Conservation (phyloP, 2,329 filamentous ascomycete species). For the Fusarium ambrosium region DNA sequence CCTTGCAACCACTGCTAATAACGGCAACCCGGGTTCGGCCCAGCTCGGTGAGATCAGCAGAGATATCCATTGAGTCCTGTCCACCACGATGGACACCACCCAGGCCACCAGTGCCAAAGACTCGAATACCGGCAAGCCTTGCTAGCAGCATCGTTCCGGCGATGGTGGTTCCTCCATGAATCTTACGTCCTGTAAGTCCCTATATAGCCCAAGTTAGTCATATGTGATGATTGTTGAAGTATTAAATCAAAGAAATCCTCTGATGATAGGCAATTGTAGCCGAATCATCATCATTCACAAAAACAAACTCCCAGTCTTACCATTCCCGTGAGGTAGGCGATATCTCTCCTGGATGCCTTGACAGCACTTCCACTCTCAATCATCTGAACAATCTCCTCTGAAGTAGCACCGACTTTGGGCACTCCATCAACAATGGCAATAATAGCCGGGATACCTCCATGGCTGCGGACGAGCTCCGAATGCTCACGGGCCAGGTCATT, state of each 20-base stretch:
- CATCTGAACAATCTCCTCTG: conserved; percentile 80
- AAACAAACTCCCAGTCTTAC: conserved; percentile 59
- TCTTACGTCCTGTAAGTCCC: conserved; percentile 63
- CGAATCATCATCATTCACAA: background rate
- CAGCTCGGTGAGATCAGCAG: conserved; percentile 93
- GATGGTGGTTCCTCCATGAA: conserved; percentile 93
- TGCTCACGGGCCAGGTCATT: conserved; percentile 80
- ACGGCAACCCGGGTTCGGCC: conserved; percentile 91
- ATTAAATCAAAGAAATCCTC: background rate
- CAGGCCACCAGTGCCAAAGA: conserved; percentile 95
- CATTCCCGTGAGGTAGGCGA: conserved; percentile 84
- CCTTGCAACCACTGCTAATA: conserved; percentile 92
- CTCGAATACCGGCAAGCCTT: conserved; percentile 85
- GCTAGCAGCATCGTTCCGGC: conserved; percentile 94
- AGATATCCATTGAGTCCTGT: conserved; percentile 90
- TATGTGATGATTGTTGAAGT: background rate
- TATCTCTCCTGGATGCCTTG: conserved; percentile 90
- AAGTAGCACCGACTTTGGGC: conserved; percentile 81
- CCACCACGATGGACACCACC: conserved; percentile 94
- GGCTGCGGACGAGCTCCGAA: conserved; percentile 82
- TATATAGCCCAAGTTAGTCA: conserved; percentile 27
- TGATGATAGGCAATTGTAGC: background rate
- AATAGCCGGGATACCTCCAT: conserved; percentile 90
- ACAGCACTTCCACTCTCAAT: conserved; percentile 75
- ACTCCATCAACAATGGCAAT: conserved; percentile 89